Evolutionary conservation across 1,284 basidiomycete species (phyloP).

Genomic region (Malassezia psittaci): DNA sequence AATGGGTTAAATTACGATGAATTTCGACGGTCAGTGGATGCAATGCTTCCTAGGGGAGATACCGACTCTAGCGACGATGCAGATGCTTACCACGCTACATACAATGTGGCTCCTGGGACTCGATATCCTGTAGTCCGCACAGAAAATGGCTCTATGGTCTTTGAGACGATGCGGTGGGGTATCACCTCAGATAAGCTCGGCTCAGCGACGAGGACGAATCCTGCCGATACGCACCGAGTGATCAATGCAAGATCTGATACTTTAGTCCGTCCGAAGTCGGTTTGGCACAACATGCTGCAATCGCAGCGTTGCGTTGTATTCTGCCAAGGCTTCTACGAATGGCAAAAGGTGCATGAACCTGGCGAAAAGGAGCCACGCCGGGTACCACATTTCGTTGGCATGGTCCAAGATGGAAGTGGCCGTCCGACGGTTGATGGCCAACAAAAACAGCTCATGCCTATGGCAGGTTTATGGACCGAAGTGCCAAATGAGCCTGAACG

Average conservation of each 20-base stretch:
- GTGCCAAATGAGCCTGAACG: slow-evolving; percentile 52
- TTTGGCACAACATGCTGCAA: slow-evolving; percentile 24
- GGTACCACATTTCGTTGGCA: slow-evolving; percentile 65
- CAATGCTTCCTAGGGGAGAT: slow-evolving; percentile 17
- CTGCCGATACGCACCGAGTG: slow-evolving; percentile 52
- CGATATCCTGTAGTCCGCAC: slow-evolving; percentile 23
- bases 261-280: slow-evolving; percentile 51
- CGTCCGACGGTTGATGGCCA: slow-evolving; percentile 62
- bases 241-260: slow-evolving; percentile 83
- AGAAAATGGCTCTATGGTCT: background rate
- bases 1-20: slow-evolving; percentile 25
- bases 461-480: slow-evolving; percentile 73
- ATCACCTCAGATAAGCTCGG: slow-evolving; percentile 52
- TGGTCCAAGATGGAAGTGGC: slow-evolving; percentile 53
- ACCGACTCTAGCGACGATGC: slow-evolving; percentile 10
- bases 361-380: slow-evolving; percentile 14
- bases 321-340: slow-evolving; percentile 44
- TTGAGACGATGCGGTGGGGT: slow-evolving; percentile 14
- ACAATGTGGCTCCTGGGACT: slow-evolving; percentile 39
- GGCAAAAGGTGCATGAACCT: slow-evolving; percentile 22
- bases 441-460: slow-evolving; percentile 60
- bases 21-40: slow-evolving; percentile 20
- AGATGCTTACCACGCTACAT: slow-evolving; percentile 29
- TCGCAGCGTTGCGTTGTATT: slow-evolving; percentile 39
- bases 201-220: slow-evolving; percentile 68